phyloP scores from a whole-genome alignment of 148 eudicot species.

The Salicornia ramosissima region DNA sequence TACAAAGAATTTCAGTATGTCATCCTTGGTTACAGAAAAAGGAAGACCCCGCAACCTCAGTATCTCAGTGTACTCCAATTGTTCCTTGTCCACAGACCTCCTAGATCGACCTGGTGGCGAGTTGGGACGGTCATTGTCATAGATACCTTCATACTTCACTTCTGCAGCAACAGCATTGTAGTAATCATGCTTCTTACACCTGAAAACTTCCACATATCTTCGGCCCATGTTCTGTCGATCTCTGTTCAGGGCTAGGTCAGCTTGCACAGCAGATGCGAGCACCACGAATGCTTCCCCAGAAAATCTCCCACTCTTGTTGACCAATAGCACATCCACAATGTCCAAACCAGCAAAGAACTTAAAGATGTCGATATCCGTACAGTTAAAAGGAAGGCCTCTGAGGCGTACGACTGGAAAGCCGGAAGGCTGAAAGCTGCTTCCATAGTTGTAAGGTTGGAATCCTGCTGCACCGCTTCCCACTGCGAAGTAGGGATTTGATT shows the following conservation, averaged over 20 bases:
- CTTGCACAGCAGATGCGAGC: slow-evolving; percentile 60
- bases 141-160: slow-evolving; percentile 50
- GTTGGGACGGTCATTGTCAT: slow-evolving; percentile 38
- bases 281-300: slow-evolving; percentile 81
- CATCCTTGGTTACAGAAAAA: slow-evolving; percentile 56
- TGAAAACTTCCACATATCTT: slow-evolving; percentile 83
- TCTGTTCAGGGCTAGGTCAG: slow-evolving; percentile 63
- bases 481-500: slow-evolving; percentile 96
- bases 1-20: slow-evolving; percentile 55
- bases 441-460: slow-evolving; percentile 41
- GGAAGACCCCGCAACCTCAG: slow-evolving; percentile 85
- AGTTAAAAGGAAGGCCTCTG: slow-evolving; percentile 85
- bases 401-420: slow-evolving; percentile 75
- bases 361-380: slow-evolving; percentile 66
- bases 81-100: slow-evolving; percentile 60
- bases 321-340: slow-evolving; percentile 73
- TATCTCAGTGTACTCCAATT: slow-evolving; percentile 65
- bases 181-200: slow-evolving; percentile 79
- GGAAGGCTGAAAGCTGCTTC: slow-evolving; percentile 43
- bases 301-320: slow-evolving; percentile 60
- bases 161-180: slow-evolving; percentile 82
- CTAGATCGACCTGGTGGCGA: slow-evolving; percentile 54
- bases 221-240: slow-evolving; percentile 80
- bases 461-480: slow-evolving; percentile 60
- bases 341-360: slow-evolving; percentile 84